phyloP scores from a whole-genome alignment of 306 rosid genomes.

The Cucumis hystrix region DNA sequence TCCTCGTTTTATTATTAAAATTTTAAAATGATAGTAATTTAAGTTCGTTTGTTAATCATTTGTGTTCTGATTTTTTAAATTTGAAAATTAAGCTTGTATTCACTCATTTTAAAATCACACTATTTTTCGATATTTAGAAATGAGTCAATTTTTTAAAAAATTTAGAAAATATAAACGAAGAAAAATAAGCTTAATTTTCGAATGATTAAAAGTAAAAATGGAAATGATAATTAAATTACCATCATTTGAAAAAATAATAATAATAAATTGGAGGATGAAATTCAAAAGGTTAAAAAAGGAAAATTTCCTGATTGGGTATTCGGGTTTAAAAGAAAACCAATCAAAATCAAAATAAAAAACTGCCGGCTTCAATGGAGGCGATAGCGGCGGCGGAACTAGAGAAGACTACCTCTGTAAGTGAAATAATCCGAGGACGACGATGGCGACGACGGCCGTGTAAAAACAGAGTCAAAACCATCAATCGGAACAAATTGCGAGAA shows the following conservation, averaged over 20 bases:
- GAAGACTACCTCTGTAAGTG: neutral
- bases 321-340: neutral
- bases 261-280: constrained; percentile 2
- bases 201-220: too few relatives aligned
- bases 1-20: neutral
- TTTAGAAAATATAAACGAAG: too few relatives aligned
- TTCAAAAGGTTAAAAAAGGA: neutral
- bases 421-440: neutral
- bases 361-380: neutral
- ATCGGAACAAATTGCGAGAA: constrained; percentile 5
- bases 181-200: too few relatives aligned
- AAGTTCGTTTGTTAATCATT: neutral
- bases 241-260: neutral
- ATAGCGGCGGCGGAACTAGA: neutral
- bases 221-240: neutral
- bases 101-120: too few relatives aligned
- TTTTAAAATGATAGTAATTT: neutral
- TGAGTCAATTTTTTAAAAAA: too few relatives aligned
- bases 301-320: neutral
- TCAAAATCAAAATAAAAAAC: neutral
- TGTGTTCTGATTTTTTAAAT: too few relatives aligned
- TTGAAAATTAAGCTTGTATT: too few relatives aligned
- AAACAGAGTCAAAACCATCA: neutral
- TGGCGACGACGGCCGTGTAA: neutral
- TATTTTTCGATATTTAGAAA: too few relatives aligned